These are phyloP conservation scores for Kingdonia uniflora DNA, from an alignment of 164 flowering plant species.

Conservation along the genomic window DNA sequence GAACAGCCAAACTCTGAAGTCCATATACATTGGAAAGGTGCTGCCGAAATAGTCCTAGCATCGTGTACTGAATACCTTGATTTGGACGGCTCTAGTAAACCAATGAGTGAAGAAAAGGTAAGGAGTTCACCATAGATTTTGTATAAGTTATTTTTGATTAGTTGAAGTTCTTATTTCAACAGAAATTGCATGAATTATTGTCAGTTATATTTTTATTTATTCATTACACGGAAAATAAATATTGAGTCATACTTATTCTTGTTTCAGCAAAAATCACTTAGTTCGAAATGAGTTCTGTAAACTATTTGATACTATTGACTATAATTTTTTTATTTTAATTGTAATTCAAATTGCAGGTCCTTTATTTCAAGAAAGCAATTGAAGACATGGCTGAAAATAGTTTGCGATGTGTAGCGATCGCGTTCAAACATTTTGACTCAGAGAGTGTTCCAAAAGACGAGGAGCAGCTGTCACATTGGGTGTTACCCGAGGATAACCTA, in stretches of 20 bases:
- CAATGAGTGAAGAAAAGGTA: constrained; percentile 62
- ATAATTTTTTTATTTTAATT: neutral
- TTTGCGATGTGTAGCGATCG: constrained; percentile 89
- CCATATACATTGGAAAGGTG: constrained; percentile 94
- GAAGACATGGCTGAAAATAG: constrained; percentile 79
- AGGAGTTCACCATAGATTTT: too few species aligned
- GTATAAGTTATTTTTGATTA: too few species aligned
- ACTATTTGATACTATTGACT: neutral
- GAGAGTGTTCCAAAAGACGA: constrained; percentile 60
- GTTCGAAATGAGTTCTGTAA: too few species aligned
- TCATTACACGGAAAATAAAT: too few species aligned
- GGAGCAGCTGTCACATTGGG: constrained; percentile 53
- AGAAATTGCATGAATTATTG: too few species aligned
- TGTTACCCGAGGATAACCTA: constrained; percentile 71
- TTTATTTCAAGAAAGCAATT: constrained; percentile 44
- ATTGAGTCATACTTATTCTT: too few species aligned
- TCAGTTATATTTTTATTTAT: too few species aligned
- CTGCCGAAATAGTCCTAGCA: constrained; percentile 82
- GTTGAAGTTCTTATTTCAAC: too few species aligned
- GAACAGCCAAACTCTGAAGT: constrained; percentile 56
- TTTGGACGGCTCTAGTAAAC: constrained; percentile 22
- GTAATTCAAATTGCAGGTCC: constrained; percentile 24
- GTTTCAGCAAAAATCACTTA: too few species aligned
- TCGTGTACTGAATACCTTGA: constrained; percentile 59
- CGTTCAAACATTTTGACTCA: constrained; percentile 40